Evolutionary conservation across 169 alveolate genomes (phyloP).

Genomic region (Theileria parva): DNA sequence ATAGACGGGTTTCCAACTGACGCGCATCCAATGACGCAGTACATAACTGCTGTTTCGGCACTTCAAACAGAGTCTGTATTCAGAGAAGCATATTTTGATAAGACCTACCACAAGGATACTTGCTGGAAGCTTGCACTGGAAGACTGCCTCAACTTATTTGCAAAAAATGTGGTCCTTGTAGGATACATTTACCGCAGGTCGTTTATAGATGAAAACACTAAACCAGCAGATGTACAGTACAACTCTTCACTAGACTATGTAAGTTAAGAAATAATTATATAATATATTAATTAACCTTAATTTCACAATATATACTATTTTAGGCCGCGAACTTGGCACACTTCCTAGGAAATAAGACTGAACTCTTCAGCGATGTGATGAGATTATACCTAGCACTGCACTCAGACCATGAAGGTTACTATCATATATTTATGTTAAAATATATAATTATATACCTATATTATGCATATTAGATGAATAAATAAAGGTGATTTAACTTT

Average conservation of each 20-base stretch:
- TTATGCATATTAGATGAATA: neutral
- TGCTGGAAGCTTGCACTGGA: slow-evolving; percentile 88
- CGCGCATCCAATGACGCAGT: slow-evolving; percentile 94
- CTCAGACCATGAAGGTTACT: slow-evolving; percentile 87
- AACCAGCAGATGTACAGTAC: slow-evolving; percentile 69
- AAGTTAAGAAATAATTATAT: neutral
- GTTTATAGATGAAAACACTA: slow-evolving; percentile 65
- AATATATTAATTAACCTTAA: neutral
- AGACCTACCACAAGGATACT: slow-evolving; percentile 77
- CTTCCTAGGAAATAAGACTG: slow-evolving; percentile 66
- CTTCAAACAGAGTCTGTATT: slow-evolving; percentile 83
- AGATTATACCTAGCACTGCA: slow-evolving; percentile 80
- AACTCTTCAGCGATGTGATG: slow-evolving; percentile 67
- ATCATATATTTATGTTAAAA: neutral
- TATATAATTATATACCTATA: neutral
- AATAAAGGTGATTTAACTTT: slow-evolving; percentile 9
- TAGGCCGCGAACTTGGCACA: slow-evolving; percentile 69
- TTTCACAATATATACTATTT: neutral
- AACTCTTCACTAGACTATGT: slow-evolving; percentile 75
- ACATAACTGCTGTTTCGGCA: slow-evolving; percentile 85
- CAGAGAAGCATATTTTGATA: slow-evolving; percentile 74
- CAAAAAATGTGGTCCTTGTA: slow-evolving; percentile 68
- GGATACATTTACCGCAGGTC: slow-evolving; percentile 77
- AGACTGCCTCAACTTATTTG: slow-evolving; percentile 84
- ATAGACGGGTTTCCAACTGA: slow-evolving; percentile 82